Conservation (phyloP, 2,329 filamentous ascomycete species). For the Akanthomyces lecanii region DNA sequence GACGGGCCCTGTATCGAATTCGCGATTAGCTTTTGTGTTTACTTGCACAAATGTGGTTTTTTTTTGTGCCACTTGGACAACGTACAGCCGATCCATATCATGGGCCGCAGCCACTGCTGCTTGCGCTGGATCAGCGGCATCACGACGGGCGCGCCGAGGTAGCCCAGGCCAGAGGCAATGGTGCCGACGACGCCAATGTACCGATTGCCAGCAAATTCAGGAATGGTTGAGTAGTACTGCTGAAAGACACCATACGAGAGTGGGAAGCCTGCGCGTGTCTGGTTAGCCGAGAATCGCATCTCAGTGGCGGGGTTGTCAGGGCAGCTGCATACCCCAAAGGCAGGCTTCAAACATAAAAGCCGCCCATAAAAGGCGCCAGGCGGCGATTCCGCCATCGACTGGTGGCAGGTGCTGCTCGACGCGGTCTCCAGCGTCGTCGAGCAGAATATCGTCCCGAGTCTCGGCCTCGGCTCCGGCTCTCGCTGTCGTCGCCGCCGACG, state of each 20-base stretch:
- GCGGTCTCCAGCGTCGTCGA: not conserved
- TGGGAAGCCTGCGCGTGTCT: slow-evolving; percentile 23
- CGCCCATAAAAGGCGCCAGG: slow-evolving; percentile 23
- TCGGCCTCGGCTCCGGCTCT: not conserved
- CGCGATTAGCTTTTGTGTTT: not conserved
- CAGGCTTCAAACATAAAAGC: slow-evolving; percentile 24
- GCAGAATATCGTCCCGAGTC: not conserved
- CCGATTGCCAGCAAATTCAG: slow-evolving; percentile 22
- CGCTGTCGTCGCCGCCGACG: not conserved
- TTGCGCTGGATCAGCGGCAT: slow-evolving; percentile 22
- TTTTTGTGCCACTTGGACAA: not conserved
- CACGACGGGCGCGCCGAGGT: slow-evolving; percentile 25
- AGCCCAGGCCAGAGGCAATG: slow-evolving; percentile 24
- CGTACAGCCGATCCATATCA: slow-evolving; percentile 19
- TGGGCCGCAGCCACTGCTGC: slow-evolving; percentile 5
- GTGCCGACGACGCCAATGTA: slow-evolving; percentile 27
- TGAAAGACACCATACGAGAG: slow-evolving; percentile 28
- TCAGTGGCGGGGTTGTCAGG: no score
- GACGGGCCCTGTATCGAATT: slow-evolving; percentile 22
- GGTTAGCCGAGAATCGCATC: not conserved
- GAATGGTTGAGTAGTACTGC: slow-evolving; percentile 25
- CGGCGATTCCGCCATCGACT: slow-evolving; percentile 24
- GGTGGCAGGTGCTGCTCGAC: slow-evolving; percentile 16
- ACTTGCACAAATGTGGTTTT: no score
- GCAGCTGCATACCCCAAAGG: slow-evolving; percentile 22